Base-by-base conservation (phyloP, 1,284 basidiomycete species). In the Melanopsichium pennsylvanicum region DNA sequence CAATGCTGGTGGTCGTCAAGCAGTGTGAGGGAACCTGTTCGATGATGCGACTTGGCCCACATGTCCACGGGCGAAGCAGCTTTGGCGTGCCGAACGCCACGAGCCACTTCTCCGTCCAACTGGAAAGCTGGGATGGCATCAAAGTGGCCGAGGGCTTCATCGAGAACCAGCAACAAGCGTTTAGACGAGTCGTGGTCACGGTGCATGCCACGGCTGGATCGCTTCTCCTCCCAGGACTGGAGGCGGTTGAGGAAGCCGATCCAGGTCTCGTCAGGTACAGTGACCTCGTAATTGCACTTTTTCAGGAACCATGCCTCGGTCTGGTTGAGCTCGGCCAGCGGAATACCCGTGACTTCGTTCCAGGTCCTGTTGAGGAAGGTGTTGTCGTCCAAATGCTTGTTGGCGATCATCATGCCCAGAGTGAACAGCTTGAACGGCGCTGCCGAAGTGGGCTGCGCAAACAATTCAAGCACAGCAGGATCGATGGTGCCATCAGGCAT, bases 331-430 rank as follows among this genome's bases (percentile, higher is more conserved):
- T 80, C 79, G 21, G 51, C 39, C 1, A 80, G 55, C 16, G 79
- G 76, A 16, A 80, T 80, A 8, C 79, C 77, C 0, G 78, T 80
- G n/a, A 80, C 78, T 41, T 80, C 79, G 49, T 74, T 70, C 79
- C 79, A 80, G 5, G 79, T 80, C 64, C 77, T 78, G 68, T 79
- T 79, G 46, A 77, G 62, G 58, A 80, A 80, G 2, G 79, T 80
- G 60, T 80, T 78, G 60, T 80, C 79, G 40, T 80, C 79, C n/a
- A 80, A 41, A 40, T 78, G 75, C 64, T 80, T 80, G 67, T 79
- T 80, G 44, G 77, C 74, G n/a, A 80, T 74, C 79, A 80, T 80
- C 57, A 75, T 66, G 42, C 79, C 76, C 15, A 64, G 41, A 2
- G 76, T 76, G 34, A 80, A 72, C 13, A 80, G 59, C 67, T 80